Percentiles rank a stretch among this genome's conserved stretches.
These are phyloP conservation scores for Xerocomellus amylosporus DNA, from an alignment of 768 basidiomycete species.

Conservation along the genomic window DNA sequence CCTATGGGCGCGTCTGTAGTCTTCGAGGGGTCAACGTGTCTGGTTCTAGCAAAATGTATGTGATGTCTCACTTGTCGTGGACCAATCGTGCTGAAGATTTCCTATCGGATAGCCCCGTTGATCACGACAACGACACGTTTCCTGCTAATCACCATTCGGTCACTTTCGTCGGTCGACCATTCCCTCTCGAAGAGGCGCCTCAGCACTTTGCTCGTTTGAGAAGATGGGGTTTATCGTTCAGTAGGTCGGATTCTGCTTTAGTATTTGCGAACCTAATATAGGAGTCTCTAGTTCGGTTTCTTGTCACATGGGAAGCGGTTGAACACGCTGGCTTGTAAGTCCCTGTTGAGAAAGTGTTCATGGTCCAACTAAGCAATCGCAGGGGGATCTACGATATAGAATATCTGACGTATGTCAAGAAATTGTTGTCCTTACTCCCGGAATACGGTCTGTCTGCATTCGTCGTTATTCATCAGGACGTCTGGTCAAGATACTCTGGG, in stretches of 20 bases:
- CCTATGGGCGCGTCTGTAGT: conserved; percentile 72
- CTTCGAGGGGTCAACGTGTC: conserved; percentile 85
- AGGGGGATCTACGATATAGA: conserved; percentile 83
- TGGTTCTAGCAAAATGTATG: conserved; percentile 77
- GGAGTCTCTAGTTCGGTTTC: conserved; percentile 66
- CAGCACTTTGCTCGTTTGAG: conserved; percentile 78
- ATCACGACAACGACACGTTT: conserved; percentile 66
- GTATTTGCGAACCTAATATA: background rate
- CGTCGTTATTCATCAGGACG: conserved; percentile 87
- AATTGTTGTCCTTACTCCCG: conserved; percentile 65
- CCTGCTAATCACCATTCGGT: conserved; percentile 62
- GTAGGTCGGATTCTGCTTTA: conserved; percentile 44
- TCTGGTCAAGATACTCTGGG: conserved; percentile 93
- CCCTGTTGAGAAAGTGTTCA: background rate
- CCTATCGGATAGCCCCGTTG: conserved; percentile 50
- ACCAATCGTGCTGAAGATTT: conserved; percentile 21
- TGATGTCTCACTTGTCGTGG: background rate
- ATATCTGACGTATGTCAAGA: conserved; percentile 77
- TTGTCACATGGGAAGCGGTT: conserved; percentile 96
- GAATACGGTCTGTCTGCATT: conserved; percentile 72
- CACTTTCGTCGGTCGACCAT: conserved; percentile 89
- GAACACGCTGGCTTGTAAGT: conserved; percentile 92
- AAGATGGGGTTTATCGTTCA: conserved; percentile 85
- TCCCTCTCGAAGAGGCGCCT: conserved; percentile 84
- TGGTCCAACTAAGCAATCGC: background rate